These are phyloP conservation scores for Leccinum imitatum DNA, from an alignment of 768 basidiomycete genomes.

Conservation along the genomic window DNA sequence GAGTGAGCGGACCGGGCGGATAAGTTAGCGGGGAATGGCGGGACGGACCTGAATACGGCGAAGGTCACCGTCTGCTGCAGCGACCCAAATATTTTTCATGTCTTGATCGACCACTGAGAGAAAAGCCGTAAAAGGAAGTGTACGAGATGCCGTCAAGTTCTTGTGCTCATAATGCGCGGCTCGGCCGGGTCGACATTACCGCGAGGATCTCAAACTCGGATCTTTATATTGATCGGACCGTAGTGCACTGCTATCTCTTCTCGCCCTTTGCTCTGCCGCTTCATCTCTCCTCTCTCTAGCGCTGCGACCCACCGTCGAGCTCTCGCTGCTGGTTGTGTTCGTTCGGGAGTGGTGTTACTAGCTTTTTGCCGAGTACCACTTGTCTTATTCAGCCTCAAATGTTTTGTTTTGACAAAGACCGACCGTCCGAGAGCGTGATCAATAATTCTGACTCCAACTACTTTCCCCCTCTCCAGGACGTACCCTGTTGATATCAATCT, in stretches of 20 bases:
- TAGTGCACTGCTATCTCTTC: background rate
- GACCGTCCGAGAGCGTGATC: slow-evolving; percentile 13
- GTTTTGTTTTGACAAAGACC: slow-evolving; percentile 20
- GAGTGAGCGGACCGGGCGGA: slow-evolving; percentile 4
- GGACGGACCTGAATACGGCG: slow-evolving; percentile 64
- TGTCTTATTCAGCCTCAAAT: slow-evolving; percentile 26
- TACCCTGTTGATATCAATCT: slow-evolving; percentile 11
- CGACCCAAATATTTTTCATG: slow-evolving; percentile 83
- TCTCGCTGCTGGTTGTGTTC: background rate
- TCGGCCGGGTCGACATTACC: background rate
- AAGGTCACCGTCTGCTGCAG: slow-evolving; percentile 88
- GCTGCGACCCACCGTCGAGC: background rate
- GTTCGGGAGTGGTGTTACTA: background rate
- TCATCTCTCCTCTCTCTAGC: background rate
- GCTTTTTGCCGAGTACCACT: background rate
- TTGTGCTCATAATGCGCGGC: background rate
- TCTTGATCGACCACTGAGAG: background rate
- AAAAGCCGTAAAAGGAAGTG: background rate
- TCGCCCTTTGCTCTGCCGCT: background rate
- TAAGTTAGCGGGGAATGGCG: background rate
- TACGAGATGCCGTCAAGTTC: background rate
- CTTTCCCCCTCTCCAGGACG: no score
- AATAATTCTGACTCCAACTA: slow-evolving; percentile 21
- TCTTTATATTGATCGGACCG: slow-evolving; percentile 29
- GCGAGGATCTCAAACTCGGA: slow-evolving; percentile 27